phyloP scores from a whole-genome alignment of 345 rosid genomes.

The Chamaenerion angustifolium region DNA sequence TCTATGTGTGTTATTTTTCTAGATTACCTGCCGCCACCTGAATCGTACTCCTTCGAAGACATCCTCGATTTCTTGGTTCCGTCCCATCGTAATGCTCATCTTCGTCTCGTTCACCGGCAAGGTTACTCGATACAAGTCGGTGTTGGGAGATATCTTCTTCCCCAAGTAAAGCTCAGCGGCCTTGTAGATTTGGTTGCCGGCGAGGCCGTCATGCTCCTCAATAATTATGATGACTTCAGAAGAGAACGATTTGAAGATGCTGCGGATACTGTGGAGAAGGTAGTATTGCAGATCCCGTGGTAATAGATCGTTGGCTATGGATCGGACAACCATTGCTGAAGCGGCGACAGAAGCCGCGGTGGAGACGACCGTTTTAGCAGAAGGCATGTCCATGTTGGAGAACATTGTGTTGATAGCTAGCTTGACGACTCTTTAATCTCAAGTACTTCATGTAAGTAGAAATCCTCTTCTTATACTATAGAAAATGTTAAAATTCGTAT shows the following conservation, averaged over 20 bases:
- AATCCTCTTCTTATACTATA: too few relatives aligned
- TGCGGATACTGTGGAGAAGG: slow-evolving; percentile 13
- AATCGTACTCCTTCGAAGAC: slow-evolving; percentile 4
- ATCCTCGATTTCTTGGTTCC: slow-evolving; percentile 4
- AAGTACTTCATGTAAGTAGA: too few relatives aligned
- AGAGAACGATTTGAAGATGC: slow-evolving; percentile 26
- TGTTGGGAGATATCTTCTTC: slow-evolving; percentile 20
- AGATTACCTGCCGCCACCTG: slow-evolving; percentile 7
- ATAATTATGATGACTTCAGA: slow-evolving; percentile 31
- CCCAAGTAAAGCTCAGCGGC: slow-evolving; percentile 36
- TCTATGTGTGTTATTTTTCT: too few relatives aligned
- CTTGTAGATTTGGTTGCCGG: slow-evolving; percentile 26
- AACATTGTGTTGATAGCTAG: too few relatives aligned
- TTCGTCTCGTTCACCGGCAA: slow-evolving; percentile 14
- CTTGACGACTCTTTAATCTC: too few relatives aligned
- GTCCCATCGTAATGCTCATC: slow-evolving; percentile 4
- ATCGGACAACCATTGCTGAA: slow-evolving; percentile 34
- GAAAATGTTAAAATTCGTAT: too few relatives aligned
- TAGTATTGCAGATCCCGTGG: slow-evolving; percentile 26
- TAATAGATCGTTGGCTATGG: slow-evolving; percentile 25
- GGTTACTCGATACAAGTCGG: slow-evolving; percentile 26
- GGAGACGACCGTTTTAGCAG: slow-evolving; percentile 32
- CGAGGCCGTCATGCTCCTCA: slow-evolving; percentile 28
- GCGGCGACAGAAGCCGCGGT: slow-evolving; percentile 48
- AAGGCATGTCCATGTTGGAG: slow-evolving; percentile 3